phyloP scores from a whole-genome alignment of 345 rosid species.

The Psidium guajava region DNA sequence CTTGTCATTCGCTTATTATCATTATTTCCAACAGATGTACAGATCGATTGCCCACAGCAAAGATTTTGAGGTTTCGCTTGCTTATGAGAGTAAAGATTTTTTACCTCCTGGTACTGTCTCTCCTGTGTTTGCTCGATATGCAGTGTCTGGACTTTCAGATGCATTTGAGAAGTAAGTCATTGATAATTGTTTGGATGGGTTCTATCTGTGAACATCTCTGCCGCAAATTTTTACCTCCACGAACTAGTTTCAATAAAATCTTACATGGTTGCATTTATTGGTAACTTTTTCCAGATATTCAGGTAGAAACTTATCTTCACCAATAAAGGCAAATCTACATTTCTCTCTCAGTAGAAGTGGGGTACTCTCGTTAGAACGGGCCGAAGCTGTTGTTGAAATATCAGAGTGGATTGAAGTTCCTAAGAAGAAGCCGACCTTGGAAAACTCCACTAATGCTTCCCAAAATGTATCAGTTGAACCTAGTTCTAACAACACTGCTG shows the following conservation, averaged over 20 bases:
- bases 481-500: conserved; percentile 29
- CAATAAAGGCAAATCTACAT: conserved; percentile 86
- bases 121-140: conserved; percentile 69
- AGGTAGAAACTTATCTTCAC: conserved; percentile 82
- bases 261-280: not conserved
- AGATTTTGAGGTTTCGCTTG: conserved; percentile 86
- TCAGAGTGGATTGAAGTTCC: conserved; percentile 98
- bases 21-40: conserved; percentile 50
- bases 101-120: conserved; percentile 68
- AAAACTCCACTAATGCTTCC: conserved; percentile 50
- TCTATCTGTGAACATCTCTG: not conserved
- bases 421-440: conserved; percentile 55
- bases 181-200: not conserved
- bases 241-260: not conserved
- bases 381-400: conserved; percentile 88
- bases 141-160: conserved; percentile 74
- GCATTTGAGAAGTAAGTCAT: conserved; percentile 65
- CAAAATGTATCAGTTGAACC: conserved; percentile 40
- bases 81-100: conserved; percentile 64
- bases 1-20: not conserved
- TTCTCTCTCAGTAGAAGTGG: conserved; percentile 96
- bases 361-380: conserved; percentile 74
- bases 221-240: not conserved
- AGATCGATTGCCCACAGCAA: conserved; percentile 66
- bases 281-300: conserved; percentile 48